Percentiles rank a stretch among this genome's conserved stretches.
Conservation (phyloP, 371 early-diverging fungal genomes). For the Rhizopus delemar region DNA sequence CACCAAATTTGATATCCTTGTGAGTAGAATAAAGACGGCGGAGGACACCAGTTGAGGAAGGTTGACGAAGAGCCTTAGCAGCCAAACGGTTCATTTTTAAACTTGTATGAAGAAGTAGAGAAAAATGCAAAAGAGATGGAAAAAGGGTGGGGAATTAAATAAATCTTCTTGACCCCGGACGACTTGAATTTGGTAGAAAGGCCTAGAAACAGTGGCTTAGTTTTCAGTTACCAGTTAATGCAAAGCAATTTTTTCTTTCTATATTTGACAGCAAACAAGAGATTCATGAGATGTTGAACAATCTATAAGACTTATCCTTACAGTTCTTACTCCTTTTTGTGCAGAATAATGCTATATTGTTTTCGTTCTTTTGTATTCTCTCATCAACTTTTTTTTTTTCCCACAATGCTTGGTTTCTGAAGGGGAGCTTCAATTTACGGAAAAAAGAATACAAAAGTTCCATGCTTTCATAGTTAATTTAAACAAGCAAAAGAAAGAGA, state of each 20-base stretch:
- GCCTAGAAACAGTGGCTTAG: slow-evolving; percentile 13
- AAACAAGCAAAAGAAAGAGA: background rate
- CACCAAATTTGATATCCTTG: slow-evolving; percentile 95
- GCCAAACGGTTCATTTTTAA: slow-evolving; percentile 40
- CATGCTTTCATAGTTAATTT: background rate
- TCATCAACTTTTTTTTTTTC: background rate
- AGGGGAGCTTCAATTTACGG: background rate
- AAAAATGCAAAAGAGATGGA: slow-evolving; percentile 1
- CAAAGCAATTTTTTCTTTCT: background rate
- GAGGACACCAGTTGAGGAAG: slow-evolving; percentile 44
- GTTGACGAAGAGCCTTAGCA: slow-evolving; percentile 27
- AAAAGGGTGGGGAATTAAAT: background rate
- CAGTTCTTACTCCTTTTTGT: background rate
- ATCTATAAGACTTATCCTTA: background rate
- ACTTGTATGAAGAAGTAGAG: background rate
- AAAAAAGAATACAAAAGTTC: background rate
- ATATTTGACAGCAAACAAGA: too few species aligned
- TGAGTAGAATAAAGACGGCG: slow-evolving; percentile 81
- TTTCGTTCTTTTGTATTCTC: slow-evolving; percentile 1
- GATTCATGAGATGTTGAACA: too few species aligned
- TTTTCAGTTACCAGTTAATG: background rate
- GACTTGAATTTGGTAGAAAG: slow-evolving; percentile 5
- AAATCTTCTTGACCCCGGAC: slow-evolving; percentile 5
- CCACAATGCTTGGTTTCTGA: slow-evolving; percentile 3
- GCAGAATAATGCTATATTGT: background rate